phyloP scores from a whole-genome alignment of 1,284 basidiomycete species.

The Apiotrichum sp. region DNA sequence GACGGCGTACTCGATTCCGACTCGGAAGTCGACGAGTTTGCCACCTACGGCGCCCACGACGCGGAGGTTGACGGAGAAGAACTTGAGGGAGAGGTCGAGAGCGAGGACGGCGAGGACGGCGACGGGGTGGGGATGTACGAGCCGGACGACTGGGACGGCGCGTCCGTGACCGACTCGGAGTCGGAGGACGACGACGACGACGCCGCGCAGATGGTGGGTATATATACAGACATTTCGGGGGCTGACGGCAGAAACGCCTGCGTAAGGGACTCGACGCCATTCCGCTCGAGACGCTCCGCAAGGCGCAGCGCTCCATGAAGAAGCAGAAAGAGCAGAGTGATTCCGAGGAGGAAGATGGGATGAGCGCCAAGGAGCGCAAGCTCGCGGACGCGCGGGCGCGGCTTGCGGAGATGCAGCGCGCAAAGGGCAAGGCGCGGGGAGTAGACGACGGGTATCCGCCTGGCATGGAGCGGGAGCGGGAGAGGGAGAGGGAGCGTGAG shows the following conservation, averaged over 20 bases:
- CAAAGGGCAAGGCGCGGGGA: constrained; percentile 33
- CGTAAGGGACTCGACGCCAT: constrained; percentile 16
- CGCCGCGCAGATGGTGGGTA: constrained; percentile 21
- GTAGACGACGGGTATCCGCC: constrained; percentile 19
- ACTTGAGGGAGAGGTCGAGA: neutral
- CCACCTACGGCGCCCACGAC: neutral
- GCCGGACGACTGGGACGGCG: constrained; percentile 41
- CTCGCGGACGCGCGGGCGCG: constrained; percentile 32
- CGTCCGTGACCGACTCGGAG: constrained; percentile 28
- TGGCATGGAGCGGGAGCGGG: constrained; percentile 14
- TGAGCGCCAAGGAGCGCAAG: constrained; percentile 12
- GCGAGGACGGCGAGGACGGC: constrained; percentile 24
- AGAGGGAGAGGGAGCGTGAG: constrained; percentile 28
- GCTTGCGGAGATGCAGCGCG: constrained; percentile 36
- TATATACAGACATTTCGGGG: neutral
- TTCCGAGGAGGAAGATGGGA: neutral
- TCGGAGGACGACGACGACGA: constrained; percentile 12
- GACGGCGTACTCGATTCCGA: constrained; percentile 37
- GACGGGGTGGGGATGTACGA: constrained; percentile 37
- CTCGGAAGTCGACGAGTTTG: constrained; percentile 44
- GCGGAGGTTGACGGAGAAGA: neutral
- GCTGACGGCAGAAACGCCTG: constrained; percentile 10
- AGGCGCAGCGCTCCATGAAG: constrained; percentile 12
- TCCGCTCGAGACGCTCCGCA: constrained; percentile 49
- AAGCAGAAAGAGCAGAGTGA: constrained; percentile 13